Base-by-base conservation (phyloP, 805 yeast genomes). In the Kurtzmaniella fragi region DNA sequence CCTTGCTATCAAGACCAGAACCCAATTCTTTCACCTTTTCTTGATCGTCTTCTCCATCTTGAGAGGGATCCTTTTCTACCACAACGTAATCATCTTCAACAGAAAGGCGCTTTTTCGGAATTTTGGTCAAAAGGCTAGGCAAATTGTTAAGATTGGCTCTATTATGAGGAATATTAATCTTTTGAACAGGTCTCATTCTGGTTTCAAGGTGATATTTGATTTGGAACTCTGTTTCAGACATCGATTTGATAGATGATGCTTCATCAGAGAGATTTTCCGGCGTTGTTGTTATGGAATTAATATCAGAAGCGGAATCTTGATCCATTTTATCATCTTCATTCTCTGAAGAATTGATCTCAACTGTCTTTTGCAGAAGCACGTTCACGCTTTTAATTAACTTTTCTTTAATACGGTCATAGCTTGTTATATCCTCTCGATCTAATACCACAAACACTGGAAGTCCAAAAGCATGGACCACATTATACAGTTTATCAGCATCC, bases 361-460 rank as follows among this genome's bases (percentile, higher is more conserved):
- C 47, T 2, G 17, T 5, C 10, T 44, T 52, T 2, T 64, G 47
- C 32, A 66, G 7, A 20, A 20, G 50, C 3, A 54, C 31, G 17
- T 52, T 57, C 1, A 45, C 53, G 1, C 43, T 57, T 29, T 61
- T 59, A 39, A 80, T 80, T 23, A 88, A 49, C 49, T 82, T 84
- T 16, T 56, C 54, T 46, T 83, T 62, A 6, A 89, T 78, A 1
- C 57, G 50, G 5, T 82, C 83, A 52, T 75, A 79, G 17, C 86
- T 79, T 2, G 52, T 49, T 4, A 70, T 57, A 29, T 84, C 91
- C 3, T 47, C 68, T 28, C 67, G 64, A 2, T 71, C 53, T 38
- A 88, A 51, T 0, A 79, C 71, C 23, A 89, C 66, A 48, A 89
- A 80, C 49, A 87, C 78, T 2, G 98, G 98, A 1, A 81, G 56